Percentiles rank a stretch among this genome's conserved stretches.
phyloP scores from a whole-genome alignment of 257 asterid species.

The Ballota nigra region DNA sequence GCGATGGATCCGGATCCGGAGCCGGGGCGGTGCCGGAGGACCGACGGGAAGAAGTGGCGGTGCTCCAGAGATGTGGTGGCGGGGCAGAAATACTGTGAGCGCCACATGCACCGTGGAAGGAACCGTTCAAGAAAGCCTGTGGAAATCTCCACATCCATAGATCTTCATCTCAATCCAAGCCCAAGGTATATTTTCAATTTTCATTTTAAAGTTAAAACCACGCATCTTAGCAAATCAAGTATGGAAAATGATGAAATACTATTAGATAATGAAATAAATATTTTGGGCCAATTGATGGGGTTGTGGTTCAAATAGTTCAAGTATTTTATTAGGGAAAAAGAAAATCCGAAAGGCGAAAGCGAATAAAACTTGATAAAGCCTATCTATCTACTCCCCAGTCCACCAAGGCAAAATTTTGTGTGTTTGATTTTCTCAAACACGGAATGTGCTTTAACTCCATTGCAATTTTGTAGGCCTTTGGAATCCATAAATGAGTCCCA shows the following conservation, averaged over 20 bases:
- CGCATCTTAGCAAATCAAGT: not conserved
- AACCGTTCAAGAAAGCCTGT: constrained; percentile 99
- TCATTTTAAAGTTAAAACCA: no score
- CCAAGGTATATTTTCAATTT: constrained; percentile 33
- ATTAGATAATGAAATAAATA: no score
- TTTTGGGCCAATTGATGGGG: no score
- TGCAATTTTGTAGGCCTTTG: constrained; percentile 38
- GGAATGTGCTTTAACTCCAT: not conserved
- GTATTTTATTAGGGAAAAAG: not conserved
- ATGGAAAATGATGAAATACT: no score
- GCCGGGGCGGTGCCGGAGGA: constrained; percentile 92
- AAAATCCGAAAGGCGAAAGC: constrained; percentile 31
- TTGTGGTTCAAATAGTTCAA: not conserved
- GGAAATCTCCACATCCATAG: constrained; percentile 72
- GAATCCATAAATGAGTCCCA: constrained; percentile 37
- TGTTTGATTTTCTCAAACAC: constrained; percentile 29
- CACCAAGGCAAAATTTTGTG: no score
- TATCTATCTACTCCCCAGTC: not conserved
- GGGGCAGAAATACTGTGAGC: constrained; percentile 90
- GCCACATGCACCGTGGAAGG: constrained; percentile 91
- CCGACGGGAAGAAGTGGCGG: constrained; percentile 98
- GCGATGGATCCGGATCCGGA: constrained; percentile 99
- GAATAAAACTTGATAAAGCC: constrained; percentile 17
- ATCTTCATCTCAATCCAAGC: constrained; percentile 55
- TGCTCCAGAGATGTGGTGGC: constrained; percentile 89